Base-by-base conservation (phyloP, 257 asterid species). In the Scutellaria baicalensis region DNA sequence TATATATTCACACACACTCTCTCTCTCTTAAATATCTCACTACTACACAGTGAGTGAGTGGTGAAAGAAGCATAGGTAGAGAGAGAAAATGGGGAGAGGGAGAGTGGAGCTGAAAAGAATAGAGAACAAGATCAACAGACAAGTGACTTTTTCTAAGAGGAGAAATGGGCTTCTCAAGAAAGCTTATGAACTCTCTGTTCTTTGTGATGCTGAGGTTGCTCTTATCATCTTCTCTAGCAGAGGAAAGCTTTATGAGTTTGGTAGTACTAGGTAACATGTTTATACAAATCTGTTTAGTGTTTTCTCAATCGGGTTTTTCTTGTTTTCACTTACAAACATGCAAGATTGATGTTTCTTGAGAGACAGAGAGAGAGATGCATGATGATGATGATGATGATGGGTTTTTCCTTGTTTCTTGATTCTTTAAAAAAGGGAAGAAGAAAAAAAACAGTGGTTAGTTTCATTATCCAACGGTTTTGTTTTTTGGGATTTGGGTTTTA, bases 171-270 rank as follows among this genome's bases (percentile, higher is more conserved):
- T 91, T 67, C 84, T 91, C 33, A 91, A 91, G 89, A 91, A 91
- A 77, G 97, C 96, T 12, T 91, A 87, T 83, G 97, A 91, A 45
- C 88, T 91, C 18, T 91, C 97, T 58, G 93, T 91, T 8, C 95
- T 91, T 5, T 91, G 97, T 80, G 97, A 91, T 80, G 97, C 97
- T 44, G 97, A 89, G 73, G 92, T 91, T 13, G 97, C 90, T 12
- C 95, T 91, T 50, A 91, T 91, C 86, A 87, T 92, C 81, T 92
- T 92, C 90, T 92, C 97, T 21, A 86, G 89, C 80, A 85, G 96
- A 9, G 96, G 97, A 11, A 92, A 92, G 76, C 96, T 89, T 76
- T 92, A 82, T 66, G 96, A 92, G 80, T 92, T 92, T 79, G 95
- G 90, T 47, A 92, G 92, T 69, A 39, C 83, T 70, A 88, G 95